Evolutionary conservation across 2,329 filamentous ascomycete species (phyloP).

Genomic region (Apiospora marii): DNA sequence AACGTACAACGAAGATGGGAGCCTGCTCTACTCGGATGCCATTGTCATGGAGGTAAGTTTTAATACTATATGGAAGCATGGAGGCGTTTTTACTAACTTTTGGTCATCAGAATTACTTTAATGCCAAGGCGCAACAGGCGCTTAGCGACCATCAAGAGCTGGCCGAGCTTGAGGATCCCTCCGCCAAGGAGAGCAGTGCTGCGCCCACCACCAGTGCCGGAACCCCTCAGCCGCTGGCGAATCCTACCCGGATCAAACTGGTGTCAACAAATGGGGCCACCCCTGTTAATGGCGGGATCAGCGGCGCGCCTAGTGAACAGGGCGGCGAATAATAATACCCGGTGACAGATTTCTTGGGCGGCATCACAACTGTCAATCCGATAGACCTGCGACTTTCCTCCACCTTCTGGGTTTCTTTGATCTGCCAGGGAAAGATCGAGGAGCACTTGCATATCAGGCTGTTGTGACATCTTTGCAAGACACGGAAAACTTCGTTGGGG

Average conservation of each 20-base stretch:
- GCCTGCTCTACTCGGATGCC: slow-evolving; percentile 89
- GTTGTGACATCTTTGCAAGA: slow-evolving; percentile 23
- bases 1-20: slow-evolving; percentile 96
- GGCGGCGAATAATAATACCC: slow-evolving; percentile 36
- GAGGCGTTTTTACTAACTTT: slow-evolving; percentile 43
- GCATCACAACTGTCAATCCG: slow-evolving; percentile 12
- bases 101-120: slow-evolving; percentile 61
- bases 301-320: slow-evolving; percentile 37
- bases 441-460: slow-evolving; percentile 23
- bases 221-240: slow-evolving; percentile 69
- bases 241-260: slow-evolving; percentile 74
- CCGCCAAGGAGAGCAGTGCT: slow-evolving; percentile 48
- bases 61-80: neutral
- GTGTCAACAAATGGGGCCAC: slow-evolving; percentile 41
- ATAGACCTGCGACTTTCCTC: slow-evolving; percentile 22
- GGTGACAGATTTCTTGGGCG: slow-evolving; percentile 5
- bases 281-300: slow-evolving; percentile 35
- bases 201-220: slow-evolving; percentile 65
- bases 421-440: slow-evolving; percentile 12
- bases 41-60: slow-evolving; percentile 86
- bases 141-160: slow-evolving; percentile 63
- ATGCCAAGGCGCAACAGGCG: slow-evolving; percentile 60
- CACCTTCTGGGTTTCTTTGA: slow-evolving; percentile 11
- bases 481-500: slow-evolving; percentile 23
- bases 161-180: slow-evolving; percentile 60